phyloP scores from a whole-genome alignment of 2,329 filamentous ascomycete species.

The Exophiala aquamarina region DNA sequence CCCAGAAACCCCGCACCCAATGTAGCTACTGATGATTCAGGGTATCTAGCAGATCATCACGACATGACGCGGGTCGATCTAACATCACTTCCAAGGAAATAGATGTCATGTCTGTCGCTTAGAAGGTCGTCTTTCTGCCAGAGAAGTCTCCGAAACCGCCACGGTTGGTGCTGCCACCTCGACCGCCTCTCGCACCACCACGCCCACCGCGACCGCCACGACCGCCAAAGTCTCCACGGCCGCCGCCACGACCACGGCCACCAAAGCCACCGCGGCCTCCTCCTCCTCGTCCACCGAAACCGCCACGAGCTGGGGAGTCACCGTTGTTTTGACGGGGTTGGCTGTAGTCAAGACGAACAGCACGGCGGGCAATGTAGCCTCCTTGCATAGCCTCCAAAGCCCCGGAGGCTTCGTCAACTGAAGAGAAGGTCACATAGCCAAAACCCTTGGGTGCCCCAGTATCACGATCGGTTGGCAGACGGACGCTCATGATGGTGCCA shows the following conservation, averaged over 20 bases:
- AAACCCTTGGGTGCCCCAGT: conserved; percentile 86
- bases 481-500: conserved; percentile 72
- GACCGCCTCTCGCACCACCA: conserved; percentile 46
- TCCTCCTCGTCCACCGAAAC: conserved; percentile 45
- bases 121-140: conserved; percentile 78
- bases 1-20: background rate
- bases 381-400: conserved; percentile 72
- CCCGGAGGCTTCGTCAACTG: conserved; percentile 77
- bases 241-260: conserved; percentile 48
- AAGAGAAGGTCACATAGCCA: conserved; percentile 82
- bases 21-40: background rate
- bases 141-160: conserved; percentile 66
- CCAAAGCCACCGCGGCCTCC: conserved; percentile 54
- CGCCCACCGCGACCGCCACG: conserved; percentile 49
- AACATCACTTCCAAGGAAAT: too few relatives aligned
- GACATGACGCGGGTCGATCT: background rate
- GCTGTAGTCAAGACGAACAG: conserved; percentile 81
- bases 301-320: conserved; percentile 37
- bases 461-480: conserved; percentile 85
- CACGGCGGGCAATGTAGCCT: conserved; percentile 68
- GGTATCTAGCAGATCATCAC: conserved; percentile 4
- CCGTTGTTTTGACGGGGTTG: conserved; percentile 62
- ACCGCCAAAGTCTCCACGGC: conserved; percentile 50
- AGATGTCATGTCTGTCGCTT: conserved; percentile 24
- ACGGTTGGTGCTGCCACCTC: conserved; percentile 47